These are phyloP conservation scores for Aphanomyces euteiches DNA, from an alignment of 352 stramenopile species.

Conservation along the genomic window DNA sequence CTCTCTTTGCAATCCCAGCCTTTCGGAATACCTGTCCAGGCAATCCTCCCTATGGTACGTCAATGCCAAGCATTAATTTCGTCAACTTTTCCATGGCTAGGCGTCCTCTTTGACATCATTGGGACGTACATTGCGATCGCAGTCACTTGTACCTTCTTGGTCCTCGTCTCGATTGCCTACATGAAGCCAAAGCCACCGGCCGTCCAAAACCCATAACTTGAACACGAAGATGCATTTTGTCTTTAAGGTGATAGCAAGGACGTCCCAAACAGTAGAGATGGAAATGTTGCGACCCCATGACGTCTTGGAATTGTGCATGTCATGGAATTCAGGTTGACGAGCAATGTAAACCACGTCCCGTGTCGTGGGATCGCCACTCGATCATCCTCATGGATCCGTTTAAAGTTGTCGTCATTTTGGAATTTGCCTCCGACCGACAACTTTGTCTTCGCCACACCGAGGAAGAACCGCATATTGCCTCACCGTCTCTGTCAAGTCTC, in stretches of 20 bases:
- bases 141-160: conserved; percentile 8
- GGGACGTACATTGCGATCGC: conserved; percentile 14
- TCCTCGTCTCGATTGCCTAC: conserved; percentile 3
- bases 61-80: neutral
- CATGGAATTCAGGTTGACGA: too few species aligned
- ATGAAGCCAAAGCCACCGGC: neutral
- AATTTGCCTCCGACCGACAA: too few species aligned
- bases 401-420: too few species aligned
- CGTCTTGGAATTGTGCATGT: too few species aligned
- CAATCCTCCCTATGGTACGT: conserved; percentile 15
- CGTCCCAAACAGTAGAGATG: too few species aligned
- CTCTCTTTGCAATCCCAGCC: conserved; percentile 11
- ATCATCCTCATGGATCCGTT: too few species aligned
- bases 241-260: neutral
- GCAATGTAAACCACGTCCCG: too few species aligned
- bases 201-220: neutral
- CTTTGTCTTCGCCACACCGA: too few species aligned
- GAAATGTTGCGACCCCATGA: too few species aligned
- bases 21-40: conserved; percentile 20
- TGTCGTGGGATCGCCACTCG: too few species aligned
- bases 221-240: neutral
- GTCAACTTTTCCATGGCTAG: neutral
- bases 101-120: conserved; percentile 22
- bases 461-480: too few species aligned
- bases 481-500: too few species aligned